phyloP scores from a whole-genome alignment of 2,329 filamentous ascomycete genomes.

The Calonectria leucothoes region DNA sequence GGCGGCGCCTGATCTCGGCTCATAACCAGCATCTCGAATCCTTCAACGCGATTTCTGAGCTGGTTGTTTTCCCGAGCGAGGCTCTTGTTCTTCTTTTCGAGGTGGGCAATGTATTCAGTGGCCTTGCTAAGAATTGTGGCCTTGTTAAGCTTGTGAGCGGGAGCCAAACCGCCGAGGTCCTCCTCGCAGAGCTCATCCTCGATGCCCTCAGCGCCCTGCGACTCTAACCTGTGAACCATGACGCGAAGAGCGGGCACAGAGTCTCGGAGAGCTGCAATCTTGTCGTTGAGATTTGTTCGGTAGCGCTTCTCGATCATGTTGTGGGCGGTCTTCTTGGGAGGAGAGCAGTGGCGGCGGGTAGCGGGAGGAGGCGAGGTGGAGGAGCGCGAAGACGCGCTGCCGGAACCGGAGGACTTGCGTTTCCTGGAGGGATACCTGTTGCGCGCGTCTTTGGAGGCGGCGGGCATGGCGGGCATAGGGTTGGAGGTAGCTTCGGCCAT shows the following conservation, averaged over 20 bases:
- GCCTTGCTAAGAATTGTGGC: constrained; percentile 73
- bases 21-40: constrained; percentile 46
- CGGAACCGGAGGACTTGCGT: constrained; percentile 47
- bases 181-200: constrained; percentile 76
- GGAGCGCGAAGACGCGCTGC: constrained; percentile 43
- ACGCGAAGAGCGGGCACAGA: constrained; percentile 88
- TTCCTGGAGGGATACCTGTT: constrained; percentile 44
- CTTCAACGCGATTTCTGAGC: constrained; percentile 45
- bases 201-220: constrained; percentile 67
- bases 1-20: constrained; percentile 38
- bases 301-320: constrained; percentile 98
- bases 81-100: constrained; percentile 49
- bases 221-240: constrained; percentile 71
- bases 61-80: constrained; percentile 48
- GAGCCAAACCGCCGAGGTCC: constrained; percentile 76
- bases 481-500: constrained; percentile 32
- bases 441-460: constrained; percentile 33
- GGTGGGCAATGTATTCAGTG: constrained; percentile 51
- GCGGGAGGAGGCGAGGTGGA: constrained; percentile 55
- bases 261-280: constrained; percentile 89
- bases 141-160: constrained; percentile 93
- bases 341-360: constrained; percentile 42
- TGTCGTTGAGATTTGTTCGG: constrained; percentile 93
- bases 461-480: constrained; percentile 30
- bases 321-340: constrained; percentile 86